Percentiles rank a stretch among this genome's conserved stretches.
phyloP scores from a whole-genome alignment of 1,284 basidiomycete species.

The Puccinia hordei region DNA sequence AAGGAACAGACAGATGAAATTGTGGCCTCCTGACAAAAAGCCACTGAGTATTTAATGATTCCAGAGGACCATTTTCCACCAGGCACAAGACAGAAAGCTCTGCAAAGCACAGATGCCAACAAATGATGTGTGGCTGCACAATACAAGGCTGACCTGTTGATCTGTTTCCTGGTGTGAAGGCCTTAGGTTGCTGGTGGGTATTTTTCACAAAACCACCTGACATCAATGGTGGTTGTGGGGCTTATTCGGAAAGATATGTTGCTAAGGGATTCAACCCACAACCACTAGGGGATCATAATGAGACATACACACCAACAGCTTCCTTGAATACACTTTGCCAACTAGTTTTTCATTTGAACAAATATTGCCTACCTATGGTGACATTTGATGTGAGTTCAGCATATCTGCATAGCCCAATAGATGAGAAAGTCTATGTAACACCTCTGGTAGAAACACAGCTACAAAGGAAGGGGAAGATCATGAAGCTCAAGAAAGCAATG shows the following conservation, averaged over 20 bases:
- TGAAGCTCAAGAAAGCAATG: constrained; percentile 24
- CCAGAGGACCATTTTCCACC: too few species aligned
- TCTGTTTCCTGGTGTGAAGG: background rate
- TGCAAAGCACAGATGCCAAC: background rate
- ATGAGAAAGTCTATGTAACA: too few species aligned
- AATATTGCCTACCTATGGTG: background rate
- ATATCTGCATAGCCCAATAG: too few species aligned
- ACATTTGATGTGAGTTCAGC: constrained; percentile 11
- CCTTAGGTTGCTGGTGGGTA: constrained; percentile 10
- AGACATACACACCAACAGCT: constrained; percentile 12
- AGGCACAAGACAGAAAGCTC: too few species aligned
- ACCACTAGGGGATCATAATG: background rate
- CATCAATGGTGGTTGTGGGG: too few species aligned
- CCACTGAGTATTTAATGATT: too few species aligned
- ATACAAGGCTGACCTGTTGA: background rate
- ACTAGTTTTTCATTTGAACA: background rate
- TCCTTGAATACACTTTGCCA: background rate
- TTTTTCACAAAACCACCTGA: background rate
- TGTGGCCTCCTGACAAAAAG: too few species aligned
- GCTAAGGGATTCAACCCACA: constrained; percentile 16
- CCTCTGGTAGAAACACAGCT: too few species aligned
- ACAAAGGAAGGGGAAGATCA: too few species aligned
- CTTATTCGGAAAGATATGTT: background rate
- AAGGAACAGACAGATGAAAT: too few species aligned
- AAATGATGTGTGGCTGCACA: background rate